Evolutionary conservation across 2,329 filamentous ascomycete genomes (phyloP), one percentile per base, ranked within the genome.

Genomic region (Monosporascus sp.): DNA sequence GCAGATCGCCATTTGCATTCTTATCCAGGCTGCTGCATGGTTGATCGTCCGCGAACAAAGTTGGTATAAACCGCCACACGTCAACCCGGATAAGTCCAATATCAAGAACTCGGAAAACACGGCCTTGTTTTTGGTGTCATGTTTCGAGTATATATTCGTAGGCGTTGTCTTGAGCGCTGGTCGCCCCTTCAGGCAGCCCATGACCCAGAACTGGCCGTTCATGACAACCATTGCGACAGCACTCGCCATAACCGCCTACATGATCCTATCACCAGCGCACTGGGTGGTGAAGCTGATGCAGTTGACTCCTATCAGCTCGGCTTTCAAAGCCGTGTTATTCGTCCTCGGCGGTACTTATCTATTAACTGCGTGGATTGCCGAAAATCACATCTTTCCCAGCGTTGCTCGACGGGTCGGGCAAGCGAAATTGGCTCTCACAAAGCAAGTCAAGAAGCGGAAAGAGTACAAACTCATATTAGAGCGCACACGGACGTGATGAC

Each of bases 81-180:
- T 96, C 26, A 82, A 91, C 65, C 83, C 81, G 26, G 82, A 96
- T 31, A 87, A 94, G 65, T 87, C 88, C 24, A 96, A 94, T 66
- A 87, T 92, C 51, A 81, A 87, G 64, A 97, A 97, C 70, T 96
- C 91, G 9, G 89, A 97, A 64, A 97, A 99, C 65, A 96, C 93
- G 0, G 85, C 88, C 0, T 76, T 99, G 1, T 99, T 99, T 75
- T 74, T 97, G 31, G 78, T 92, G 5, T 95, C 89, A 2, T 97
- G 91, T 69, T 97, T 92, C 65, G 92, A 97, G 69, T 99, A 99
- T 70, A 95, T 96, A 38, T 79, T 97, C 22, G 89, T 91, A 0
- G 94, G 90, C 4, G 80, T 97, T 40, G 88, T 97, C 1, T 79
- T 99, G 31, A 96, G 88, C 62, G 90, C 94, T n/a, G 95, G 94